phyloP scores from a whole-genome alignment of 768 basidiomycete genomes.

The Mycena rosella region DNA sequence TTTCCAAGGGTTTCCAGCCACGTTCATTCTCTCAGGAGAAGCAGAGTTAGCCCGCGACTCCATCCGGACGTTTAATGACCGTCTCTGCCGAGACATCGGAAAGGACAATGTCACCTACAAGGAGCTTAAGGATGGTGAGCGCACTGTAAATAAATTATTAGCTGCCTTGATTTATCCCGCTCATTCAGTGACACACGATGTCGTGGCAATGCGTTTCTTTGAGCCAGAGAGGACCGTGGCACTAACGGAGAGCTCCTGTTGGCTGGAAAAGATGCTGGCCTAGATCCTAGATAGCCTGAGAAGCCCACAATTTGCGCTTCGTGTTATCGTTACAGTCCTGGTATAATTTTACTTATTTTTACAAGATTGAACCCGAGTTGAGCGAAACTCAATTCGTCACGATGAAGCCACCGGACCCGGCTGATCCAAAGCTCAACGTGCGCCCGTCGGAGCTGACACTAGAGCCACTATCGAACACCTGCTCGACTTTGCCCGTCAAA shows the following conservation, averaged over 20 bases:
- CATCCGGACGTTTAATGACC: slow-evolving; percentile 42
- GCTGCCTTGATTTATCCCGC: not conserved
- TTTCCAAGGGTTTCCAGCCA: slow-evolving; percentile 45
- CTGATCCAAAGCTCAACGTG: slow-evolving; percentile 47
- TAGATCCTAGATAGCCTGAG: too few species aligned
- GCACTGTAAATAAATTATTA: not conserved
- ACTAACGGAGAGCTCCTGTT: not conserved
- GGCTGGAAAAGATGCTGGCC: not conserved
- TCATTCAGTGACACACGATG: not conserved
- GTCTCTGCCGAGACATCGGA: slow-evolving; percentile 48
- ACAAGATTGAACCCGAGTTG: not conserved
- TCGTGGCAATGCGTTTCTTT: not conserved
- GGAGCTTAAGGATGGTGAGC: not conserved
- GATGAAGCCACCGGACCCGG: slow-evolving; percentile 58
- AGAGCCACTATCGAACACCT: slow-evolving; percentile 43
- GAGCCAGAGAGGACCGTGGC: not conserved
- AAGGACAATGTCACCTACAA: slow-evolving; percentile 30
- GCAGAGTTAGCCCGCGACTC: slow-evolving; percentile 50
- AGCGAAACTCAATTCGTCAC: slow-evolving; percentile 38
- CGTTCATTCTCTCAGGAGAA: slow-evolving; percentile 50
- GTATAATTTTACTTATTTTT: not conserved
- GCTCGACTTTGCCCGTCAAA: slow-evolving; percentile 18
- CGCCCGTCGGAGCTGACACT: slow-evolving; percentile 33
- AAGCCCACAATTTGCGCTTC: too few species aligned
- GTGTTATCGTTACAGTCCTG: not conserved